Conservation (phyloP, 805 yeast species). For the Saturnispora saitoi region DNA sequence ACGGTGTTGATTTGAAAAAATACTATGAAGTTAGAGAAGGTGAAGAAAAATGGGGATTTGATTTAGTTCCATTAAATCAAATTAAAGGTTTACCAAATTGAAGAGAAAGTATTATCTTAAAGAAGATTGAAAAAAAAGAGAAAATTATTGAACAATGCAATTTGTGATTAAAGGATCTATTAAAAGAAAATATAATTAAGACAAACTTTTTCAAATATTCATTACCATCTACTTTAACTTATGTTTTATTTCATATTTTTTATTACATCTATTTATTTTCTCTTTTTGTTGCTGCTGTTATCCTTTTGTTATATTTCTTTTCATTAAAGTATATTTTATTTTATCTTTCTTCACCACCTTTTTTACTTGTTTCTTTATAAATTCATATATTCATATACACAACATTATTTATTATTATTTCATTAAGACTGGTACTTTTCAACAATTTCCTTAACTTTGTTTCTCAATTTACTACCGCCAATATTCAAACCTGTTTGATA, state of each 20-base stretch:
- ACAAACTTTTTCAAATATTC: background rate
- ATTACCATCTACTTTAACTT: no score
- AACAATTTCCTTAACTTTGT: background rate
- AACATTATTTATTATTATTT: slow-evolving; percentile 3
- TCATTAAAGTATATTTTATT: no score
- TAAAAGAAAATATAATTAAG: background rate
- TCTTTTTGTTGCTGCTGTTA: no score
- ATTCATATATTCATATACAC: slow-evolving; percentile 4
- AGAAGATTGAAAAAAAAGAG: no score
- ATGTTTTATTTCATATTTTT: no score
- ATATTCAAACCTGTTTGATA: slow-evolving; percentile 1
- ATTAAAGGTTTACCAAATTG: slow-evolving; percentile 28
- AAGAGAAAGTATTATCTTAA: background rate
- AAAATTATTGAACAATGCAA: no score
- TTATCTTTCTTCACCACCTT: no score
- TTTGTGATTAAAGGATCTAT: background rate
- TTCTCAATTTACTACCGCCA: slow-evolving; percentile 4
- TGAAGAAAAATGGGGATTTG: slow-evolving; percentile 48
- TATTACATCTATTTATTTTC: no score
- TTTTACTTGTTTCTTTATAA: background rate
- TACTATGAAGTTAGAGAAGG: slow-evolving; percentile 51
- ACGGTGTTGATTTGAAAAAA: slow-evolving; percentile 62
- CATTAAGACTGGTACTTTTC: background rate
- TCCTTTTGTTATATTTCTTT: no score
- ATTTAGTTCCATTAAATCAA: slow-evolving; percentile 42